Evolutionary conservation across 768 basidiomycete genomes (phyloP), one percentile per base, ranked within the genome.

Genomic region (Suillus subaureus): DNA sequence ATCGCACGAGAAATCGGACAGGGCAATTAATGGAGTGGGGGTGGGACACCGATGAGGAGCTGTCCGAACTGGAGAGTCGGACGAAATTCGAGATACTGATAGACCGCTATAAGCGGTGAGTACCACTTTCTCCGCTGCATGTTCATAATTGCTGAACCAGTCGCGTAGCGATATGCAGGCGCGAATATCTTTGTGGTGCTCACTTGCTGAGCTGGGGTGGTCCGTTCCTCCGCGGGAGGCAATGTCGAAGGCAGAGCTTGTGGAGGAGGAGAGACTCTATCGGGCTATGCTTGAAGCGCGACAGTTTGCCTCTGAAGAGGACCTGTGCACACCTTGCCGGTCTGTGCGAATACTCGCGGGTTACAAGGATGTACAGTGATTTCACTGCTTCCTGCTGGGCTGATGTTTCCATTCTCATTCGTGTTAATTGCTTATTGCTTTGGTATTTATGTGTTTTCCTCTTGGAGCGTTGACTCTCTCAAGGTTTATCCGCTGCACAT

Each of bases 1-100:
- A 88, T 67, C 82, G 85, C 66, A 81, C 89, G 74, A 79, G 86
- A 61, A 89, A 89, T 69, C 79, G 83, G 62, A 83, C 80, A 55
- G 79, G 81, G 7, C 83, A 86, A 65, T 75, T 91, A 33, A 73
- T 77, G 63, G 82, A 81, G 18, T 82, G 86, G 70, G 89, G 89
- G n/a, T 91, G 90, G 89, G 87, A 90, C 39, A 87, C 84, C 67
- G 88, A 89, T 65, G 83, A 85, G 61, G 87, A 89, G 68, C 75
- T 88, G 55, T 84, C 82, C 69, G 85, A 86, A 66, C 71, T 86
- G 58, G 82, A 87, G 65, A 84, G 76, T 66, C 79, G 88, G 64
- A 82, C 82, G 60, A 86, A 82, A 69, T 89, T 89, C 64, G 88
- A 89, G 68, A 79, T 81, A 62, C 74, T 89, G 26, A 67, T 89